Evolutionary conservation across 768 basidiomycete species (phyloP).

Genomic region (Austroboletus festivus): DNA sequence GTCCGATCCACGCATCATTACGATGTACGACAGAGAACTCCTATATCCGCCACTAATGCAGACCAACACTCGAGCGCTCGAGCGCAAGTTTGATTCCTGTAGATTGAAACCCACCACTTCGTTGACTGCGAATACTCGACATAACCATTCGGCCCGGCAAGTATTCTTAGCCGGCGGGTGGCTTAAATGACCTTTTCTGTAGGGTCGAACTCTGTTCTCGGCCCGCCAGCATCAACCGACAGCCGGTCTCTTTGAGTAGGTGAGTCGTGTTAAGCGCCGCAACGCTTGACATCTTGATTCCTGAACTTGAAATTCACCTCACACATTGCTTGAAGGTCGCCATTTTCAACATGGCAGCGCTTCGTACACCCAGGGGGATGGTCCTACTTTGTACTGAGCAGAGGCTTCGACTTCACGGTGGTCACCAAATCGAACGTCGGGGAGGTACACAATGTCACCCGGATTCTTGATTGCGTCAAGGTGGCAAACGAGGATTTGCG

Average conservation of each 20-base stretch:
- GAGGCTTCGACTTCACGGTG: conserved; percentile 30
- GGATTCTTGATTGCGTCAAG: conserved; percentile 38
- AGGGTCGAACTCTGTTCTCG: conserved; percentile 12
- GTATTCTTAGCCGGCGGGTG: no score
- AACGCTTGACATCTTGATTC: neutral
- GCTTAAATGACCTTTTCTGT: no score
- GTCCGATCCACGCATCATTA: no score
- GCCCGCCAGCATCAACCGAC: conserved; percentile 5
- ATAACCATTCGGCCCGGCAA: conserved; percentile 5
- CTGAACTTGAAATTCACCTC: neutral
- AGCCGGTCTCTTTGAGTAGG: conserved; percentile 6
- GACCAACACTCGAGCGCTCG: no score
- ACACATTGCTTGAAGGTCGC: neutral
- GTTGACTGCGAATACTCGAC: conserved; percentile 10
- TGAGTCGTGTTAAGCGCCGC: no score
- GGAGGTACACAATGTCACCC: conserved; percentile 31
- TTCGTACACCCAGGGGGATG: conserved; percentile 61
- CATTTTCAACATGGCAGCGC: conserved; percentile 37
- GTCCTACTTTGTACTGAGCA: conserved; percentile 40
- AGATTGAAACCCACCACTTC: conserved; percentile 18
- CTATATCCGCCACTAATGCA: no score
- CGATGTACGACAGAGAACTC: no score
- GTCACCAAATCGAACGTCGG: conserved; percentile 60
- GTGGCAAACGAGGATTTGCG: conserved; percentile 32
- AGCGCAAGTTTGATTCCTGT: no score